These are phyloP conservation scores for Castanea crenata DNA, from an alignment of 306 rosid genomes.

Conservation along the genomic window DNA sequence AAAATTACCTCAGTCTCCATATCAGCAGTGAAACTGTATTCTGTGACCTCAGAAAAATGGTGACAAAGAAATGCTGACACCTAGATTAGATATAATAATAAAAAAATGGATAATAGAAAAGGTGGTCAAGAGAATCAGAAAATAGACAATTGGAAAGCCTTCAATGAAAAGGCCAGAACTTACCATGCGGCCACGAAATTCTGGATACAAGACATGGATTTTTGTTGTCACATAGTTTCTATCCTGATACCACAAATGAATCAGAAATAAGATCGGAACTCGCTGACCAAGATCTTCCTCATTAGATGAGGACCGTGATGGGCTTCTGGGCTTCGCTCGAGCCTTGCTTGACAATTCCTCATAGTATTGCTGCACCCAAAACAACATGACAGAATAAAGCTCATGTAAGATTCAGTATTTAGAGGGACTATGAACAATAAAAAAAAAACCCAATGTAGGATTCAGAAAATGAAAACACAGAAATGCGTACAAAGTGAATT, in stretches of 20 bases:
- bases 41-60: slow-evolving; percentile 92
- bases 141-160: neutral
- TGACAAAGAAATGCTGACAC: slow-evolving; percentile 93
- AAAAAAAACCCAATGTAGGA: no score
- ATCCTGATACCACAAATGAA: slow-evolving; percentile 57
- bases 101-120: slow-evolving; percentile 8
- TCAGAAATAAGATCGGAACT: slow-evolving; percentile 12
- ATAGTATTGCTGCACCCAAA: no score
- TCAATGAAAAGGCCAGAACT: slow-evolving; percentile 21
- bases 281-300: neutral
- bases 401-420: no score
- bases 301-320: no score
- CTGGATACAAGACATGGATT: slow-evolving; percentile 80
- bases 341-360: no score
- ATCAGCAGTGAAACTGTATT: slow-evolving; percentile 94
- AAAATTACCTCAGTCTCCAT: slow-evolving; percentile 89
- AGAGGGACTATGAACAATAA: no score
- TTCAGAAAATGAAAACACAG: no score
- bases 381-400: no score
- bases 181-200: slow-evolving; percentile 99
- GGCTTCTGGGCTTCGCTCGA: no score
- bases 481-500: no score
- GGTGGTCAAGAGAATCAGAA: neutral
- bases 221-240: slow-evolving; percentile 76
- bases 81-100: slow-evolving; percentile 47